Evolutionary conservation across 768 basidiomycete species (phyloP).

Genomic region (Suillus hirtellus): DNA sequence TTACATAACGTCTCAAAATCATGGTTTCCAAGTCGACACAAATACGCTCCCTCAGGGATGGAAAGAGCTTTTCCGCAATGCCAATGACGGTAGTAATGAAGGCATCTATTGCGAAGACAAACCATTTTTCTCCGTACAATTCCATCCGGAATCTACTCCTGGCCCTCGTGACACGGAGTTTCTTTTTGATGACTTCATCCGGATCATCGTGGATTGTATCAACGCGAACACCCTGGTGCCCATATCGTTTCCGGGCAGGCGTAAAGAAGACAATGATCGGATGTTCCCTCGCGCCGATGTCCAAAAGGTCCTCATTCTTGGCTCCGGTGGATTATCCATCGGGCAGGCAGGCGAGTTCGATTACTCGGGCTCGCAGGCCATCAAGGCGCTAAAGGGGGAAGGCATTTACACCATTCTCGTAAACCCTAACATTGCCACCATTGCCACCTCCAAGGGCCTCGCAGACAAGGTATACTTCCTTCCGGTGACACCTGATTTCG

Average conservation of each 20-base stretch:
- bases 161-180: constrained; percentile 99
- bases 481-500: constrained; percentile 96
- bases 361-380: constrained; percentile 98
- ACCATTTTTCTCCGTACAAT: constrained; percentile 98
- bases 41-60: constrained; percentile 77
- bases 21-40: constrained; percentile 94
- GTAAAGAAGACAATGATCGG: constrained; percentile 78
- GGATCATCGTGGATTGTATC: constrained; percentile 77
- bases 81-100: constrained; percentile 97
- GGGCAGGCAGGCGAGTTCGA: constrained; percentile 99
- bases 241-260: constrained; percentile 75
- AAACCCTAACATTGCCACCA: constrained; percentile 99
- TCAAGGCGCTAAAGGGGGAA: constrained; percentile 98
- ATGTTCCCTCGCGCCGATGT: constrained; percentile 73
- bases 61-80: constrained; percentile 94
- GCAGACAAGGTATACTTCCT: constrained; percentile 99
- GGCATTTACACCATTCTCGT: constrained; percentile 99
- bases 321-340: constrained; percentile 96
- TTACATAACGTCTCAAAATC: constrained; percentile 99
- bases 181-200: constrained; percentile 96
- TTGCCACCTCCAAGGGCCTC: constrained; percentile 94
- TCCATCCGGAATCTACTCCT: constrained; percentile 97
- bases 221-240: constrained; percentile 53
- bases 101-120: constrained; percentile 92
- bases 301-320: constrained; percentile 93